phyloP scores from a whole-genome alignment of 345 rosid genomes.

The Hypericum androsaemum region DNA sequence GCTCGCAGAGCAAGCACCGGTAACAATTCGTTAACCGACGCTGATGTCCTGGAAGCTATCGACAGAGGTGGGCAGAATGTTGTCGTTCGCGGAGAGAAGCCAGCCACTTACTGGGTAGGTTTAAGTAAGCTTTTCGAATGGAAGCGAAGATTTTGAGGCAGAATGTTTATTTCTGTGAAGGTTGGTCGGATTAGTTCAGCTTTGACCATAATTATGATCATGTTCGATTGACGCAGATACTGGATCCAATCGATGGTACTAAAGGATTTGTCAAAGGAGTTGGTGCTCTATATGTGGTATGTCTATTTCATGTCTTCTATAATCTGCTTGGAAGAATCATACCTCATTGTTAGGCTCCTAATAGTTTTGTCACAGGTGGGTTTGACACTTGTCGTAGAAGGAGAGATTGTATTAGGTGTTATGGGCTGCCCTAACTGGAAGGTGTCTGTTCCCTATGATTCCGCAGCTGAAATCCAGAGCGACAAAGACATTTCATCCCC shows the following conservation, averaged over 20 bases:
- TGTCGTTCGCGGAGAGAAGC: neutral
- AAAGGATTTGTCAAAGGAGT: constrained; percentile 1
- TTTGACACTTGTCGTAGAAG: constrained; percentile 78
- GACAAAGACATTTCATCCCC: constrained; percentile 15
- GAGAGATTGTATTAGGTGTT: constrained; percentile 62
- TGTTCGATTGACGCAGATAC: neutral
- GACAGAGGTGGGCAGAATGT: neutral
- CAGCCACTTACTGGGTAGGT: constrained; percentile 4
- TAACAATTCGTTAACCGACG: constrained; percentile 9
- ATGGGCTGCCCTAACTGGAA: constrained; percentile 95
- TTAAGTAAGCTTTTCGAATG: neutral
- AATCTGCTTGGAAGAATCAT: too few relatives aligned
- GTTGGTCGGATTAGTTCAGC: too few relatives aligned
- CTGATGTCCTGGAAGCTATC: constrained; percentile 1
- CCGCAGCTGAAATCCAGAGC: constrained; percentile 14
- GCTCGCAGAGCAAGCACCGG: constrained; percentile 29
- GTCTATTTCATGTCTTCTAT: neutral
- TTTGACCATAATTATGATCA: neutral
- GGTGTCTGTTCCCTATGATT: constrained; percentile 20
- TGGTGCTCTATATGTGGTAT: constrained; percentile 1
- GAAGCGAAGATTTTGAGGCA: neutral
- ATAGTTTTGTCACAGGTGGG: constrained; percentile 49
- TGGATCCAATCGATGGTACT: constrained; percentile 5
- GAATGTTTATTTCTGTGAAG: neutral
- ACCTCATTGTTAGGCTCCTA: too few relatives aligned